Base-by-base conservation (phyloP, 352 stramenopile species). In the Phytophthora fragariae region DNA sequence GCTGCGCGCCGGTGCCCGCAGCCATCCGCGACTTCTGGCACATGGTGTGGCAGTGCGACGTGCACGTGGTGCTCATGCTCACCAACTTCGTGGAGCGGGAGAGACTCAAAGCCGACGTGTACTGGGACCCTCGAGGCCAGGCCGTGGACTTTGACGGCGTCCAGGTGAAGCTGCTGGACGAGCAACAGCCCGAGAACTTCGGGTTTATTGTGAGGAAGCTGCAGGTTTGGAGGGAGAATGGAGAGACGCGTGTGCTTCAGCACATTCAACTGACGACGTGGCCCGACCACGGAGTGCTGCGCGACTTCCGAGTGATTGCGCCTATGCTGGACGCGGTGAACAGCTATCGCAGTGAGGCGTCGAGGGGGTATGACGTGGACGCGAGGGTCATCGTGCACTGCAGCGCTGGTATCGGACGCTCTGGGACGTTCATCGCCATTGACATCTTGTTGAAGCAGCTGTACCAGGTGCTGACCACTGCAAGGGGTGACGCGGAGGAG, bases 21-120 rank as follows among this genome's bases (percentile, higher is more conserved):
- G 86, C 80, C 15, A 92, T 94, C 21, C 58, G 39, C 3, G 88
- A 95, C 79, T 96, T 96, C 69, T 96, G 87, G 86, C 85, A 84
- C 68, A 96, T 95, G 89, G 62, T 94, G 2, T 95, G 86, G 88
- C 73, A 93, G 41, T 82, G 73, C 52, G 76, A 93, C 59, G 88
- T 94, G 9, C 79, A 93, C 31, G 88, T 95, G 24, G 79, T 96
- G n/a, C 83, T 94, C 63, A 96, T 96, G 88, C 88, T 96, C 39
- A 96, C 89, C 8, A 94, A 95, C 70, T 96, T 94, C 67, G 77
- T 96, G 27, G 89, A 96, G 73, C 70, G 83, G 31, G 75, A 93
- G 56, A 77, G 87, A 24, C 67, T 83, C 37, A 94, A 93, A 67
- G 89, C 89, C 0, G 85, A 94, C 61, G 19, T 90, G 44, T 94